Percentiles rank a stretch among this genome's conserved stretches.
phyloP scores from a whole-genome alignment of 352 stramenopile species.

The Pythium aquatile region DNA sequence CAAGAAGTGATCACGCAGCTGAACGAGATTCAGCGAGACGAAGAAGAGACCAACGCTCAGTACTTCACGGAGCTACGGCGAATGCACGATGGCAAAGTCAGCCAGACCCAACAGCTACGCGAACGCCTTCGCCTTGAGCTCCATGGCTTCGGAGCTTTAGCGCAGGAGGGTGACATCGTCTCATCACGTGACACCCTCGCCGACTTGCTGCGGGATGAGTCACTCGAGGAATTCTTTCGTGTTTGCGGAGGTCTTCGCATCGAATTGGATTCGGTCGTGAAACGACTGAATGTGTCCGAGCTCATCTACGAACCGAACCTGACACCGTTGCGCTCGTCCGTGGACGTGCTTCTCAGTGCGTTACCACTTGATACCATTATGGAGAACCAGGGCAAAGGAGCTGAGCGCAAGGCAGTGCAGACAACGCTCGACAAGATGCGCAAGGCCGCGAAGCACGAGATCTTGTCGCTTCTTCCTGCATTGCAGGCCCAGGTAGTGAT shows the following conservation, averaged over 20 bases:
- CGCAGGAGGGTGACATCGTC: slow-evolving; percentile 49
- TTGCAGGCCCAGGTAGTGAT: slow-evolving; percentile 61
- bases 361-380: slow-evolving; percentile 62
- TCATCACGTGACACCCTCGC: slow-evolving; percentile 32
- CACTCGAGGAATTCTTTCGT: slow-evolving; percentile 84
- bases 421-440: slow-evolving; percentile 82
- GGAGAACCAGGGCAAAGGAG: slow-evolving; percentile 78
- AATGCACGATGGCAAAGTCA: slow-evolving; percentile 40
- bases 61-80: slow-evolving; percentile 55
- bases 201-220: slow-evolving; percentile 38
- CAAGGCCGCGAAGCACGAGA: slow-evolving; percentile 73
- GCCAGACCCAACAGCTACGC: slow-evolving; percentile 33
- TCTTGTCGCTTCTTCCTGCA: slow-evolving; percentile 56
- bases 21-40: slow-evolving; percentile 47
- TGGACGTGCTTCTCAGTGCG: slow-evolving; percentile 58
- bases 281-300: slow-evolving; percentile 57
- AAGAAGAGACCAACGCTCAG: slow-evolving; percentile 59
- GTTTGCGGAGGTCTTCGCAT: slow-evolving; percentile 69
- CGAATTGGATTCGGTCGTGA: slow-evolving; percentile 66
- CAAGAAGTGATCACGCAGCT: slow-evolving; percentile 45
- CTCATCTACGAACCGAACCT: slow-evolving; percentile 82
- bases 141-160: slow-evolving; percentile 64
- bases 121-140: slow-evolving; percentile 56
- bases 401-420: slow-evolving; percentile 61
- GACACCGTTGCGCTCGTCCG: slow-evolving; percentile 29